Evolutionary conservation across 306 rosid species (phyloP).

Genomic region (Sesbania bispinosa): DNA sequence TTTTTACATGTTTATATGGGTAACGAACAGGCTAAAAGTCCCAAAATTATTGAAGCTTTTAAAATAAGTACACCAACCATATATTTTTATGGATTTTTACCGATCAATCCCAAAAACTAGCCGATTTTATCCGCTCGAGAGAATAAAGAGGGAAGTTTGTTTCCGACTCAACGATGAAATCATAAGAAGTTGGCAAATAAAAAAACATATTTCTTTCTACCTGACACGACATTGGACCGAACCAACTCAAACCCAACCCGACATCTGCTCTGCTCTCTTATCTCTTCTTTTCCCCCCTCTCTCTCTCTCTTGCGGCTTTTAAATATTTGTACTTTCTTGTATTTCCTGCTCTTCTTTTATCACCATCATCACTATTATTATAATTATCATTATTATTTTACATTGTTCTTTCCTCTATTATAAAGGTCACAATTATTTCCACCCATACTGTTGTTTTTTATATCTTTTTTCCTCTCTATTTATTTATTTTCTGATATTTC

Average conservation of each 20-base stretch:
- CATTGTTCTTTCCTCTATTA: neutral
- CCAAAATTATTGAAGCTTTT: too few species aligned
- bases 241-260: neutral
- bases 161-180: too few species aligned
- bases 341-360: neutral
- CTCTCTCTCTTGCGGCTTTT: neutral
- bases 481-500: neutral
- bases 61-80: too few species aligned
- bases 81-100: too few species aligned
- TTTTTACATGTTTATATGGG: too few species aligned
- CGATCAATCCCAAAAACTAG: too few species aligned
- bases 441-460: neutral
- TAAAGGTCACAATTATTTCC: conserved; percentile 28
- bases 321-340: neutral
- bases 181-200: too few species aligned
- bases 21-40: too few species aligned
- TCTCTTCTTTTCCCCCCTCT: neutral
- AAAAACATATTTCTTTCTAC: too few species aligned
- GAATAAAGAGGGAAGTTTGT: too few species aligned
- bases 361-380: too few species aligned
- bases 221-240: neutral
- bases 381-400: neutral
- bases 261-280: neutral
- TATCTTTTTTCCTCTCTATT: neutral
- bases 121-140: too few species aligned